A percentile compares a stretch with the other conserved stretches of the same genome.
phyloP scores from a whole-genome alignment of 257 asterid genomes.

The Plectranthus barbatus region DNA sequence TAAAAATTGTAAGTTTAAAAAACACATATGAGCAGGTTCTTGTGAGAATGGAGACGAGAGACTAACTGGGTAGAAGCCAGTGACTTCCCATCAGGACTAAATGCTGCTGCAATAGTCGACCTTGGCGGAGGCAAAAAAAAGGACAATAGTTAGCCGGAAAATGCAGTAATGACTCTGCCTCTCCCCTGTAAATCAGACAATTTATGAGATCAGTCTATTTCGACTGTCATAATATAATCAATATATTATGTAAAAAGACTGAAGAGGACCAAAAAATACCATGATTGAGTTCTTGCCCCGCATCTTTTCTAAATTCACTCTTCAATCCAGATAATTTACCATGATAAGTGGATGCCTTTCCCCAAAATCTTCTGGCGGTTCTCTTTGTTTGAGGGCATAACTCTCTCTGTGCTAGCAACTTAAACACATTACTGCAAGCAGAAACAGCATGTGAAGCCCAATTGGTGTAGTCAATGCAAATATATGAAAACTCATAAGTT shows the following conservation, averaged over 20 bases:
- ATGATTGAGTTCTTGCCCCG: conserved; percentile 79
- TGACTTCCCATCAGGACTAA: conserved; percentile 87
- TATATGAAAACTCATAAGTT: neutral
- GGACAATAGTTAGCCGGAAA: conserved; percentile 85
- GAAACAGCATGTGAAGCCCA: conserved; percentile 20
- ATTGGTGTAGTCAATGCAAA: neutral
- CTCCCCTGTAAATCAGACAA: conserved; percentile 64
- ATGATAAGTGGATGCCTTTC: conserved; percentile 37
- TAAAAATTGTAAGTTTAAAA: neutral
- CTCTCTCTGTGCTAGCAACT: conserved; percentile 76
- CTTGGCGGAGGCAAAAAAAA: conserved; percentile 85
- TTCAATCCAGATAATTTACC: conserved; percentile 35
- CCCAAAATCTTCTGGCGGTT: conserved; percentile 63
- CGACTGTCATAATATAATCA: neutral
- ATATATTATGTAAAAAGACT: neutral
- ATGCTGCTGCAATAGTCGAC: conserved; percentile 97
- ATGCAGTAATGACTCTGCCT: conserved; percentile 76
- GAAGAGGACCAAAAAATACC: conserved; percentile 33
- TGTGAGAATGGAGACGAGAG: conserved; percentile 9
- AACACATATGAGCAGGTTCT: neutral
- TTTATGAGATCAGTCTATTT: neutral
- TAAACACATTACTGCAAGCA: conserved; percentile 55
- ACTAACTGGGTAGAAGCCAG: conserved; percentile 96
- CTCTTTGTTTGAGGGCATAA: conserved; percentile 67
- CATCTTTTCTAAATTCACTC: conserved; percentile 56